Evolutionary conservation across 2,329 filamentous ascomycete genomes (phyloP), one percentile per base, ranked within the genome.

Genomic region (Thermomyces lanuginosus): DNA sequence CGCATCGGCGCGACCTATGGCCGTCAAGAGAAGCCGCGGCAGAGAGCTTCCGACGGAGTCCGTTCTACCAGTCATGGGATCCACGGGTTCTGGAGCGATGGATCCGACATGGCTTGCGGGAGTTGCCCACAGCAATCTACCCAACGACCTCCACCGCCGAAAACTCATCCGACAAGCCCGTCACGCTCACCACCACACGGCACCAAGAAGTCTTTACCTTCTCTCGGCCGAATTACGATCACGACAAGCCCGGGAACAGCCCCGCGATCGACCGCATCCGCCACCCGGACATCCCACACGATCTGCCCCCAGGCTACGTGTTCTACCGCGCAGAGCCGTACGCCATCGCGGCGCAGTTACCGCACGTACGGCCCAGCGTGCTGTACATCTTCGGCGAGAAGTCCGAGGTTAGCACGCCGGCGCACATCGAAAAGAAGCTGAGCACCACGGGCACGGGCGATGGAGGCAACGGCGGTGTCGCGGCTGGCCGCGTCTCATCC

Each of bases 31-130:
- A 61, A 25, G 76, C 62, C 2, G 86, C 86, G 11, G 64, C 63
- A 28, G 65, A 64, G 8, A 56, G 69, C 7, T 83, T 92, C 54
- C 54, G 57, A 27, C 66, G 66, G 29, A 77, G 64, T 42, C 67
- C 68, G 22, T 92, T 92, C 56, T 93, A 92, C 54, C 62, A 72
- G 36, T 41, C 65, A 7, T 95, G 86, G 86, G 81, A 95, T 42
- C 61, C 67, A 1, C 66, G 83, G 23, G 83, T 84, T 0, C 61
- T 93, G 0, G 70, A 83, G 7, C 61, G 64, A 16, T 86, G 77
- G 74, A 53, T 83, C 22, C 39, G 67, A 31, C 63, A 79, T 44
- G 84, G 83, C 8, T 56, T 93, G n/a, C 67, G 78, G n/a, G 64
- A 76, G 9, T 60, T 74, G 2, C 78, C 80, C 2, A 82, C 78